phyloP scores from a whole-genome alignment of 495 filamentous ascomycete genomes.

The Talaromyces ruber region DNA sequence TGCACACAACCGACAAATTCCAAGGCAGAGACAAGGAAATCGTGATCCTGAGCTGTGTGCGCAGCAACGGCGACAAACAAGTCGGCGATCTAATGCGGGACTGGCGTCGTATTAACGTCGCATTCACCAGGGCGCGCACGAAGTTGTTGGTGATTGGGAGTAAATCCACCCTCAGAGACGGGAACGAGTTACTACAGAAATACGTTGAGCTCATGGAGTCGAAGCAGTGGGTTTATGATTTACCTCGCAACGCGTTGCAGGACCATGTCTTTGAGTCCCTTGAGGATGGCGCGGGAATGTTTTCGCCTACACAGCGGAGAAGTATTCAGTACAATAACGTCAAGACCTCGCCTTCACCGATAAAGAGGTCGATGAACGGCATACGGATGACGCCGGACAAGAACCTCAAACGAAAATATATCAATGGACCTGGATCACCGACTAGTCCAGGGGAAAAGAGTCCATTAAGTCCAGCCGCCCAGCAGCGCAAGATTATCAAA shows the following conservation, averaged over 20 bases:
- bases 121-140: constrained; percentile 81
- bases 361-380: not conserved
- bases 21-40: constrained; percentile 94
- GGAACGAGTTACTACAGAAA: constrained; percentile 65
- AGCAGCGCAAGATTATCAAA: constrained; percentile 18
- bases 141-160: constrained; percentile 87
- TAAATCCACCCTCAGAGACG: constrained; percentile 57
- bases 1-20: constrained; percentile 94
- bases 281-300: not conserved
- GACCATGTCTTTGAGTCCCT: constrained; percentile 55
- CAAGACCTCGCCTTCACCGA: not conserved
- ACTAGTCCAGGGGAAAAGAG: constrained; percentile 9
- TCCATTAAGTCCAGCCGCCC: constrained; percentile 22
- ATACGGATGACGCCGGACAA: not conserved
- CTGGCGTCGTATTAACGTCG: constrained; percentile 91
- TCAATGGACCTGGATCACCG: not conserved
- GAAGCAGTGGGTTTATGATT: constrained; percentile 65
- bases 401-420: constrained; percentile 13
- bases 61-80: constrained; percentile 68
- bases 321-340: not conserved
- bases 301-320: constrained; percentile 1
- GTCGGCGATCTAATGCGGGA: constrained; percentile 88
- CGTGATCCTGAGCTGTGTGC: constrained; percentile 74
- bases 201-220: constrained; percentile 71
- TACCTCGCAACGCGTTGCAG: constrained; percentile 52